Evolutionary conservation across 495 filamentous ascomycete species (phyloP), one percentile per base, ranked within the genome.

Genomic region (Saxispiralis lemnorum): DNA sequence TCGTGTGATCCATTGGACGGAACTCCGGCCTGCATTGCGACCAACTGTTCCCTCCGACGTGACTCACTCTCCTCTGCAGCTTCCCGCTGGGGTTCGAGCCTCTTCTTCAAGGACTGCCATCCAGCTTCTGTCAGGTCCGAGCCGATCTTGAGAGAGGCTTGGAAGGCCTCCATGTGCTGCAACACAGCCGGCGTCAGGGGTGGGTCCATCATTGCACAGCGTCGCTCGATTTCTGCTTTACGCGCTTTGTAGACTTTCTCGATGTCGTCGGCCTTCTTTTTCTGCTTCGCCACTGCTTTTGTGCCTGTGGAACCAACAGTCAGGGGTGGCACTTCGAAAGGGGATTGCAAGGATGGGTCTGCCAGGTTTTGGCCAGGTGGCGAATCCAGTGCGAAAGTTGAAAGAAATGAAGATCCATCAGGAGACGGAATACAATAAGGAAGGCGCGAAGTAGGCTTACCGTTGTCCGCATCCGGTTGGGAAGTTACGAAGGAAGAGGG

Each of bases 81-180:
- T 31, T 65, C 62, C 45, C 72, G 63, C 54, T 83, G 77, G n/a
- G 68, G 63, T 21, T 78, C 58, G 0, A 84, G 63, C 39, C 75
- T 73, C 18, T 75, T 75, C 48, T 73, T 71, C 2, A 84, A 62
- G 19, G 74, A 51, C 35, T 71, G 62, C 79, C 79, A 85, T 0
- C 70, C 72, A 16, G 62, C 57, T 35, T 83, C 78, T 46, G 70
- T 72, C 35, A 86, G 59, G 20, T 72, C 70, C 15, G 66, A 60
- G 13, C 70, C 66, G 35, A 83, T 80, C 32, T 80, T 72, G 31
- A 76, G 66, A 12, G 81, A 75, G 12, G 76, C 76, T 48, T 78
- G 71, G 48, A 80, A 84, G 0, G 79, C 71, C 7, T 76, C 70
- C 54, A 83, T 78, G 44, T 76, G 73, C 32, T 63, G 64, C 31